phyloP scores from a whole-genome alignment of 1,139 yeast species.

The Yamadazyma friedrichii region DNA sequence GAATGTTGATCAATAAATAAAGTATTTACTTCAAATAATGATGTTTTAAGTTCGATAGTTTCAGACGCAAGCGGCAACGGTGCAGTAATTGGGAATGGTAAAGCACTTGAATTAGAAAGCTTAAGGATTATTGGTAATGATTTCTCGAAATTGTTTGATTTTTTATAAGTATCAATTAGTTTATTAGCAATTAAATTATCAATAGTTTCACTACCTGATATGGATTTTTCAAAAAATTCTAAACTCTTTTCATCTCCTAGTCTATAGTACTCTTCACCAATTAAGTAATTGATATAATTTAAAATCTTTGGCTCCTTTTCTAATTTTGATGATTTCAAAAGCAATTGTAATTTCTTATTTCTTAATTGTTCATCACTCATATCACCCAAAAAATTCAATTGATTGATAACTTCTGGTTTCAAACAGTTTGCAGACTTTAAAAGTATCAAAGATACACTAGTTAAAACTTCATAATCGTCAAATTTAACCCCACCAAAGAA shows the following conservation, averaged over 20 bases:
- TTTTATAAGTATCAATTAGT: slow-evolving; percentile 8
- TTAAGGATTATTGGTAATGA: background rate
- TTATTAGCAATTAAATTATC: slow-evolving; percentile 5
- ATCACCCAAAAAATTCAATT: slow-evolving; percentile 12
- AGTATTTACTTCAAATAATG: slow-evolving; percentile 9
- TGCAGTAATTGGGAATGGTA: background rate
- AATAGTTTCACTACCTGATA: slow-evolving; percentile 2
- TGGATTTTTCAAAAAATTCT: slow-evolving; percentile 27
- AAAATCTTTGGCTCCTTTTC: slow-evolving; percentile 11
- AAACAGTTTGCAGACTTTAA: slow-evolving; percentile 22
- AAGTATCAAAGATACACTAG: slow-evolving; percentile 30
- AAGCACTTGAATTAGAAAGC: background rate
- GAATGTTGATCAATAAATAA: slow-evolving; percentile 11
- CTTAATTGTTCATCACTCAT: slow-evolving; percentile 2
- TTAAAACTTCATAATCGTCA: slow-evolving; percentile 26
- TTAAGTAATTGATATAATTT: slow-evolving; percentile 41
- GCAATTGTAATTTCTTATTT: slow-evolving; percentile 8
- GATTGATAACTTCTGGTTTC: slow-evolving; percentile 1
- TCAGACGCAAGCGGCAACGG: no score
- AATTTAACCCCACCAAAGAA: slow-evolving; percentile 39
- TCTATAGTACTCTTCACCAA: slow-evolving; percentile 46
- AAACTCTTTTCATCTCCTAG: slow-evolving; percentile 31
- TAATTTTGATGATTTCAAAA: slow-evolving; percentile 7
- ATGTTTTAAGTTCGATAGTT: background rate
- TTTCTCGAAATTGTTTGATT: slow-evolving; percentile 5